Evolutionary conservation across 192 early-diverging fungal genomes (phyloP), one percentile per base, ranked within the genome.

Genomic region (Mortierella alpina): DNA sequence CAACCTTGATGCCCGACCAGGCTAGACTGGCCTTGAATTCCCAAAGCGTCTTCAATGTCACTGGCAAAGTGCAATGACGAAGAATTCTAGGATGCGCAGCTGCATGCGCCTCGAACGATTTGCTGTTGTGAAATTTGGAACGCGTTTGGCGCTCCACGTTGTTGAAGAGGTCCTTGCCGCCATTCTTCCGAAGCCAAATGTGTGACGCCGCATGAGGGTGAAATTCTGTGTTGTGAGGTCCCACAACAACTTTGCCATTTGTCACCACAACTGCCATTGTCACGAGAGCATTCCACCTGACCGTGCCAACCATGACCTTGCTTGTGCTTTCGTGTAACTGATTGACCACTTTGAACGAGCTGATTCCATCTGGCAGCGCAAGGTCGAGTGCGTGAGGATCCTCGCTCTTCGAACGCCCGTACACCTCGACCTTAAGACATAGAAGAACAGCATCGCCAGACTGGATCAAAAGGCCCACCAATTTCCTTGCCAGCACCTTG

Each of bases 361-460:
- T 59, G 56, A 49, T 63, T 41, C 57, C 17, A 49, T 70, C 49
- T 12, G 68, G 68, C 10, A 39, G 23, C 39, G 44, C 68, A 41
- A 70, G 15, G 9, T 44, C 51, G n/a, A 49, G 8, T 1, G 60
- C 42, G 47, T 44, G 68, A 13, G 68, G 50, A 71, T 63, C 69
- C 59, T 71, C 59, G 69, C 59, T 62, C 55, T 45, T 42, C 45
- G 18, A 51, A 23, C 52, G 68, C 2, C 68, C 68, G 22, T 62
- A 69, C 23, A 59, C 57, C 57, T 69, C 67, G 48, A 59, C 66
- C 66, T 68, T 69, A 22, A 69, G 67, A 39, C 57, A 69, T 48
- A 69, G 55, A 59, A 69, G 55, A 15, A 69, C 58, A 8, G 59
- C 67, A 59, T 69, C 56, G 39, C 67, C 67, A 50, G 67, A 69